A percentile compares a stretch with the other conserved stretches of the same genome.
Conservation (phyloP, 208 protist genomes). For the Acanthamoeba culbertsoni region DNA sequence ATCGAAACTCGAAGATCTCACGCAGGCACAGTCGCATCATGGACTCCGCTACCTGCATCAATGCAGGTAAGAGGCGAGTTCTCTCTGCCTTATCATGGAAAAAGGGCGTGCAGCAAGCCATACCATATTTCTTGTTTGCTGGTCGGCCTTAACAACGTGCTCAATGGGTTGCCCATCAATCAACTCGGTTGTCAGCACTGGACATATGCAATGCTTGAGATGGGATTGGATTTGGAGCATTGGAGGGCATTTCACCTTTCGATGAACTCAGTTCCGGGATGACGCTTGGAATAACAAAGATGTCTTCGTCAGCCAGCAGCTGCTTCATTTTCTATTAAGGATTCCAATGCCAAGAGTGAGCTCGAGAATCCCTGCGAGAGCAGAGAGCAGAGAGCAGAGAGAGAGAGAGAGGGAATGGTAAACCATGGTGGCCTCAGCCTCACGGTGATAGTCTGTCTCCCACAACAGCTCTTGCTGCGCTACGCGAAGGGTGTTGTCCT, state of each 20-base stretch:
- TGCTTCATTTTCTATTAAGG: conserved; percentile 30
- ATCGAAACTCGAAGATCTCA: conserved; percentile 94
- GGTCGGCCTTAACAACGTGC: conserved; percentile 62
- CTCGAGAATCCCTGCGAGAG: no score
- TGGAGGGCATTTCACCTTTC: neutral
- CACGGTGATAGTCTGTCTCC: conserved; percentile 78
- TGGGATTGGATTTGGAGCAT: neutral
- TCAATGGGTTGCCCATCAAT: conserved; percentile 80
- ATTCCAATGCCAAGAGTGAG: no score
- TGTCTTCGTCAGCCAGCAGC: conserved; percentile 64
- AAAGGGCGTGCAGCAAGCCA: neutral
- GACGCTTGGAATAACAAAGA: conserved; percentile 2
- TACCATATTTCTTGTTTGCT: conserved; percentile 71
- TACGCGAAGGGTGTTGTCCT: conserved; percentile 72
- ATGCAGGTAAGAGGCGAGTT: neutral
- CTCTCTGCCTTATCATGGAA: neutral
- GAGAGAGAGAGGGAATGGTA: neutral
- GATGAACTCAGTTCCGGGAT: neutral
- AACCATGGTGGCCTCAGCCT: conserved; percentile 66
- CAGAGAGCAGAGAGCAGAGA: no score
- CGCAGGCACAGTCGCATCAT: conserved; percentile 88
- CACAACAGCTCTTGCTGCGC: conserved; percentile 71
- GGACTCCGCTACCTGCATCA: conserved; percentile 80
- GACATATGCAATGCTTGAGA: neutral
- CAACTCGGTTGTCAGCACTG: conserved; percentile 77